Evolutionary conservation across 2,329 filamentous ascomycete genomes (phyloP), one percentile per base, ranked within the genome.

Genomic region (Cytospora piceae): DNA sequence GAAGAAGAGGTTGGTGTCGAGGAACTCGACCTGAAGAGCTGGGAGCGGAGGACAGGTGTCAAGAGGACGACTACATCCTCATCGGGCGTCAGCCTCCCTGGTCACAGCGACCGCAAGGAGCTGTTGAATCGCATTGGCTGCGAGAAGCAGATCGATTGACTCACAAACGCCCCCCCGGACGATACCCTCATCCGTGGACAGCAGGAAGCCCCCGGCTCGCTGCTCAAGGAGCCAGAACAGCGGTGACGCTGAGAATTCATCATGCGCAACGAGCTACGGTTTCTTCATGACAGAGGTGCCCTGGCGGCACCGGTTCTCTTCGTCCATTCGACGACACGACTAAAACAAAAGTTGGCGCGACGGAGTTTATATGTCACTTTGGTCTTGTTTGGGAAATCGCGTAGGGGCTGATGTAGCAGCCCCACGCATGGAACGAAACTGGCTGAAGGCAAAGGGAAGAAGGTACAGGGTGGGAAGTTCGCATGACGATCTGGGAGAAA

Each of bases 91-190:
- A 90, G 88, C 72, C 82, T 93, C 62, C 85, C 87, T 22, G 86
- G 90, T 29, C 88, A 90, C 76, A 89, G 88, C 71, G 90, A 92
- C 76, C 85, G 89, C 71, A 95, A 94, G 81, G 92, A 94, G 75
- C 80, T 95, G 70, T 82, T 95, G 61, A 90, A 91, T 54, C 83
- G 92, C 61, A 95, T 95, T 73, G 92, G 92, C 58, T 95, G 92
- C 76, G 90, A 93, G 77, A 93, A 93, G 81, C 90, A 87, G 74
- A 81, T 87, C 63, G 84, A 87, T 64, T 83, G 66, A 68, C 56
- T 49, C 14, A 20, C n/a, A 32, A 24, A 4, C 49, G 39, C 7
- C 8, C 11, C 17, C 27, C 4, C 20, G 20, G 49, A n/a, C 58
- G 52, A 56, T 17, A 24, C 15, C 42, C 42, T 39, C 29, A 22